phyloP scores from a whole-genome alignment of 2,329 filamentous ascomycete genomes.

The Pestalotiopsis sp. region DNA sequence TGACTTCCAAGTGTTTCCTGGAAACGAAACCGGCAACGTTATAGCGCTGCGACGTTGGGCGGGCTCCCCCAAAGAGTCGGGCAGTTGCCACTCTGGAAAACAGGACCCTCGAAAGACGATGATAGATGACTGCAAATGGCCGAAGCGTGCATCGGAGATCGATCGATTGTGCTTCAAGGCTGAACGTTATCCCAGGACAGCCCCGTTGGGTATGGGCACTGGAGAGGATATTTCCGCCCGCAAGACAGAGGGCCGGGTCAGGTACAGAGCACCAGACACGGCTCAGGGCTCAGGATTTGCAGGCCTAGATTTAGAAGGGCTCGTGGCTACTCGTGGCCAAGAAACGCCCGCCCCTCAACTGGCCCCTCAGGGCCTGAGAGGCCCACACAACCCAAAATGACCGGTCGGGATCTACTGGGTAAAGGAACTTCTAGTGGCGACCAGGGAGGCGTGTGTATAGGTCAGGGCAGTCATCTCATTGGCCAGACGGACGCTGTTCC shows the following conservation, averaged over 20 bases:
- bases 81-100: not conserved
- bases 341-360: not conserved
- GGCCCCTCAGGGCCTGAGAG: not conserved
- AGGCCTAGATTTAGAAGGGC: not conserved
- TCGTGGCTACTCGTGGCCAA: not conserved
- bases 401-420: not conserved
- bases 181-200: not conserved
- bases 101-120: not conserved
- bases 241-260: not conserved
- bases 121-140: not conserved
- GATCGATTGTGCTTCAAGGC: not conserved
- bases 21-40: not conserved
- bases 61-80: not conserved
- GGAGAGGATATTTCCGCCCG: not conserved
- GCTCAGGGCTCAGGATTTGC: not conserved
- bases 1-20: not conserved
- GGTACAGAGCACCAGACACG: not conserved
- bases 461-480: slow-evolving; percentile 30
- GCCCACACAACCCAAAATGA: slow-evolving; percentile 1
- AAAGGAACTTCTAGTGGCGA: slow-evolving; percentile 15
- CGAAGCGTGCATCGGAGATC: not conserved
- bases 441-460: slow-evolving; percentile 14
- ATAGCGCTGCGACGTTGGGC: not conserved
- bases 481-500: slow-evolving; percentile 24
- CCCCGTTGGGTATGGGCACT: not conserved